A percentile compares a stretch with the other conserved stretches of the same genome.
Evolutionary conservation across 179 eudicot species (phyloP).

Genomic region (Pouteria campechiana): DNA sequence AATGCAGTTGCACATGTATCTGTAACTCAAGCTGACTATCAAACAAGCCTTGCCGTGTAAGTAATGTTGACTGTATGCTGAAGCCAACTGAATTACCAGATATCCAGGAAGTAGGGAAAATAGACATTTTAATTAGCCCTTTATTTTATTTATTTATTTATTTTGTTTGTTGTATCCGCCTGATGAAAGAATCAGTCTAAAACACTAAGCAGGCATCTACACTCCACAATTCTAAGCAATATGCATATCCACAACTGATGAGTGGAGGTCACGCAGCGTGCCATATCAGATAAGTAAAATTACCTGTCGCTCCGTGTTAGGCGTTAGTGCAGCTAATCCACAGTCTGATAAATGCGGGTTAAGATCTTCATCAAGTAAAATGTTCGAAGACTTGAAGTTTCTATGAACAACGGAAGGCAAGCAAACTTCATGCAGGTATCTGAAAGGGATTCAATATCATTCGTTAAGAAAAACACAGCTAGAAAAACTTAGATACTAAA

Average conservation of each 20-base stretch:
- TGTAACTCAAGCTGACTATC: no score
- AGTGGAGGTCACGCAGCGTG: no score
- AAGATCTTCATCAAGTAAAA: slow-evolving; percentile 69
- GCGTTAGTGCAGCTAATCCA: slow-evolving; percentile 66
- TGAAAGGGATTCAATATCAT: slow-evolving; percentile 9
- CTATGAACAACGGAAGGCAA: slow-evolving; percentile 96
- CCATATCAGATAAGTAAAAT: no score
- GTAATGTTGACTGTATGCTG: no score
- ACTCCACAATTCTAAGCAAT: not conserved
- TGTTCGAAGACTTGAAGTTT: slow-evolving; percentile 92
- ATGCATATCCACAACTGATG: slow-evolving; percentile 1
- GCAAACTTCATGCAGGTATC: slow-evolving; percentile 99
- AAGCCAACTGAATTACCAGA: no score
- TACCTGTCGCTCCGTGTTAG: slow-evolving; percentile 83
- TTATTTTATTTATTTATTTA: no score
- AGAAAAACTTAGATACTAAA: not conserved
- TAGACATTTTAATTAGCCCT: no score
- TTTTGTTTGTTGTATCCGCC: no score
- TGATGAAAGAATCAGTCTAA: not conserved
- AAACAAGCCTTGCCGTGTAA: no score
- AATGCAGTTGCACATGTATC: no score
- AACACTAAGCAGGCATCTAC: no score
- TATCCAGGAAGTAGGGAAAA: no score
- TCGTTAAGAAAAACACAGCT: not conserved
- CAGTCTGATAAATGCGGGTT: slow-evolving; percentile 76